Evolutionary conservation across 2,329 filamentous ascomycete species (phyloP), one percentile per base, ranked within the genome.

Genomic region (Botrytis byssoidea): DNA sequence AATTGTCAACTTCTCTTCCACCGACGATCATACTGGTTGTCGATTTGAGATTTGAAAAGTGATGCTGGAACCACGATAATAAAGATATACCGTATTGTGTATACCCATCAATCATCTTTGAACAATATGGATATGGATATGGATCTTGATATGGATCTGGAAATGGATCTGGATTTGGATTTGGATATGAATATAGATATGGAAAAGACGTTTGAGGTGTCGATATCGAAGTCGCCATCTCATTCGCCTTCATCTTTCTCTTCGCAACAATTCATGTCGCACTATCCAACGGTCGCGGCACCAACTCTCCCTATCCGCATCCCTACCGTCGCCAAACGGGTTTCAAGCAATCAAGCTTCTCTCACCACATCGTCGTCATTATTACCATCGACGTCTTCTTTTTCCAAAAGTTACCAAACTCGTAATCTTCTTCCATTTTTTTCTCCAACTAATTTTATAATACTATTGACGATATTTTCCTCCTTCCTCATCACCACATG

Each of bases 21-120:
- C 35, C 70, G 60, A 66, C 70, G 40, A 57, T 8, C 25, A 57
- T 40, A 20, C 5, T 22, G 35, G 70, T 72, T 66, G 61, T 72
- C 60, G 42, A 46, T 25, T 25, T 10, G 9, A 35, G 57, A 7
- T 55, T 25, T 12, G 35, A 25, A 66, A 44, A 78, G 77, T 76
- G 70, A 80, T 80, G 79, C 77, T 80, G 78, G 79, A 80, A 76
- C 76, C 76, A 79, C 77, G 78, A 77, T 70, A 76, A 74, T 78
- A 77, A 73, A 68, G 72, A 67, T 40, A 69, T 40, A 40, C 60
- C 35, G 60, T n/a, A 18, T 29, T 55, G 51, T 64, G 29, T 64
- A 64, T 64, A n/a, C 10, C 18, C 18, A 25, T n/a, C 10, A 14
- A 25, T n/a, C 10, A 14, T 32, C n/a, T 25, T 32, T 20, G n/a